Base-by-base conservation (phyloP, 495 filamentous ascomycete species). In the Lasiosphaeria ovina region DNA sequence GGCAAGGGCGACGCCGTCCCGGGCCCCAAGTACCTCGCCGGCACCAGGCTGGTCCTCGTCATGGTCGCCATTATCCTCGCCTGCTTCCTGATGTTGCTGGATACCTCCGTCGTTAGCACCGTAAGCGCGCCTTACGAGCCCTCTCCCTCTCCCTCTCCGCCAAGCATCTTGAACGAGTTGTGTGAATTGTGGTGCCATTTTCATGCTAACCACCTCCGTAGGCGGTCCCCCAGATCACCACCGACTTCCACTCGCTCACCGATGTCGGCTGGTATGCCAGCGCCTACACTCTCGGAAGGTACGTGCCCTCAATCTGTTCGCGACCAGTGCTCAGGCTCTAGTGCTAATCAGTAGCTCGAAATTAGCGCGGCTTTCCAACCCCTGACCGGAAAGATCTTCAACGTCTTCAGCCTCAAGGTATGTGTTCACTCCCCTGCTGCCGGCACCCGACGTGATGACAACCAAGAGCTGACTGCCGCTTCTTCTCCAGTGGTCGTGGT, bases 211-310 rank as follows among this genome's bases (percentile, higher is more conserved):
- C 2, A 24, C 24, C 24, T 24, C 24, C 24, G 2, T 49, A 24
- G 70, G 71, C 14, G 47, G 73, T 78, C 32, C 75, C 75, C 4
- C 63, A 65, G 24, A 81, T 81, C 38, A 76, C 76, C 1, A 62
- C 61, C 50, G 69, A 76, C 6, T 79, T 81, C 58, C 51, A 71
- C 38, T 71, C 70, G 1, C 66, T 77, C 10, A 45, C 52, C 1
- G 77, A 82, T 57, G 72, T 81, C 24, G 61, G 55, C 35, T 82
- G 79, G 81, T 83, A 82, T 54, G 76, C 71, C 5, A 74, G 69
- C 44, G 68, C 74, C 3, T 84, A 84, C 61, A 63, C 79, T 16
- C 63, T 86, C 4, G 78, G 47, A 10, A 49, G 12, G 47, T 49
- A 49, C 1, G 47, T 17, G 6, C 6, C 16, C 6, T 49, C 47